These are phyloP conservation scores for Castanea crenata DNA, from an alignment of 306 rosid genomes.

Conservation along the genomic window DNA sequence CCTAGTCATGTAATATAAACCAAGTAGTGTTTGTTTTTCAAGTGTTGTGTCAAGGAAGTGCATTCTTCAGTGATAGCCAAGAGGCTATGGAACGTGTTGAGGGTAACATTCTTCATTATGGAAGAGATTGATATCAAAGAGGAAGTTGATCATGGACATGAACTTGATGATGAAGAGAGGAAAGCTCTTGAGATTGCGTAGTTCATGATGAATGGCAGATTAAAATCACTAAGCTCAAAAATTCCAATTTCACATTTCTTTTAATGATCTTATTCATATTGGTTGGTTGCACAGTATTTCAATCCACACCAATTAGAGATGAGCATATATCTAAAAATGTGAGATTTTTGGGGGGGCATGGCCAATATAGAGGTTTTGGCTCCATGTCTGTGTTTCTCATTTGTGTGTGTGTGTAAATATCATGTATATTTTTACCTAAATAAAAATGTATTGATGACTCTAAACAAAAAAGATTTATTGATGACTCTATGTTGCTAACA, in stretches of 20 bases:
- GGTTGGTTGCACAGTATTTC: not conserved
- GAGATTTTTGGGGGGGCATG: not conserved
- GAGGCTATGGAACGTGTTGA: constrained; percentile 49
- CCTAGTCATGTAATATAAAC: not conserved
- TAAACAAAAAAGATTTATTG: not conserved
- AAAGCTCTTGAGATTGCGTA: constrained; percentile 26
- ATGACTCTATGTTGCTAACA: too few relatives aligned
- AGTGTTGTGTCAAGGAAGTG: constrained; percentile 10
- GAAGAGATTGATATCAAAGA: constrained; percentile 46
- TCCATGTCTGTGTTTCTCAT: not conserved
- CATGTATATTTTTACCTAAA: not conserved
- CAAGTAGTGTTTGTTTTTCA: too few relatives aligned
- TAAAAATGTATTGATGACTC: too few relatives aligned
- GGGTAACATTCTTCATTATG: constrained; percentile 47
- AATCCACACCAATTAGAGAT: not conserved
- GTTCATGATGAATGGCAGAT: not conserved
- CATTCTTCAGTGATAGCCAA: constrained; percentile 27
- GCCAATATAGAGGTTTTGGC: not conserved
- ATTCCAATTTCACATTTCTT: not conserved
- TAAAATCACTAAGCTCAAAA: constrained; percentile 29
- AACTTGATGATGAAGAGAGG: constrained; percentile 56
- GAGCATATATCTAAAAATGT: not conserved
- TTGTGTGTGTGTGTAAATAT: not conserved
- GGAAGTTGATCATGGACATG: constrained; percentile 53
- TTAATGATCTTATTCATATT: not conserved